Percentiles rank a stretch among this genome's conserved stretches.
Evolutionary conservation across 495 filamentous ascomycete species (phyloP).

Genomic region (Tuber indicum): DNA sequence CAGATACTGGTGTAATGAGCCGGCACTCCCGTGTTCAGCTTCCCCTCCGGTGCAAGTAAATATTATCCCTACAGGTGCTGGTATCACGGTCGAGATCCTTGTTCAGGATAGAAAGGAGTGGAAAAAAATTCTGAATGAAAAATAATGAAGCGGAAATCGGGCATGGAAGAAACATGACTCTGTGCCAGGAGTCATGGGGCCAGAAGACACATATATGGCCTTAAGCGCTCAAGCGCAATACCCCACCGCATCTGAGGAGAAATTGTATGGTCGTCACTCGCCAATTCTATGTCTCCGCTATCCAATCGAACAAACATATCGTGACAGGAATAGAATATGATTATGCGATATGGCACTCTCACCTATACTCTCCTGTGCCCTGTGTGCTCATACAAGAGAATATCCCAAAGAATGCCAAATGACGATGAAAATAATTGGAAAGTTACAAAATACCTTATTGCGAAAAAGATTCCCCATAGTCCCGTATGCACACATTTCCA

Average conservation of each 20-base stretch:
- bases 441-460: background rate
- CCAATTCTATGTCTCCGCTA: background rate
- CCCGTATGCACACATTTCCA: background rate
- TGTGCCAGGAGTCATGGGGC: background rate
- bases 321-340: background rate
- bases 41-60: background rate
- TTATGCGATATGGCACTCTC: background rate
- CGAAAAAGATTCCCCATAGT: background rate
- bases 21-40: background rate
- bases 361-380: background rate
- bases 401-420: background rate
- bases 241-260: background rate
- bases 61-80: background rate
- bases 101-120: background rate
- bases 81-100: background rate
- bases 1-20: background rate
- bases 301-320: background rate
- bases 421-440: background rate
- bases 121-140: background rate
- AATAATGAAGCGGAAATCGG: background rate
- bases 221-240: background rate
- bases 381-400: background rate
- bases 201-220: background rate
- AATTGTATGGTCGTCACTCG: too few relatives aligned
- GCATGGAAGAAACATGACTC: background rate